Base-by-base conservation (phyloP, 352 stramenopile species). In the Phytophthora sp. region DNA sequence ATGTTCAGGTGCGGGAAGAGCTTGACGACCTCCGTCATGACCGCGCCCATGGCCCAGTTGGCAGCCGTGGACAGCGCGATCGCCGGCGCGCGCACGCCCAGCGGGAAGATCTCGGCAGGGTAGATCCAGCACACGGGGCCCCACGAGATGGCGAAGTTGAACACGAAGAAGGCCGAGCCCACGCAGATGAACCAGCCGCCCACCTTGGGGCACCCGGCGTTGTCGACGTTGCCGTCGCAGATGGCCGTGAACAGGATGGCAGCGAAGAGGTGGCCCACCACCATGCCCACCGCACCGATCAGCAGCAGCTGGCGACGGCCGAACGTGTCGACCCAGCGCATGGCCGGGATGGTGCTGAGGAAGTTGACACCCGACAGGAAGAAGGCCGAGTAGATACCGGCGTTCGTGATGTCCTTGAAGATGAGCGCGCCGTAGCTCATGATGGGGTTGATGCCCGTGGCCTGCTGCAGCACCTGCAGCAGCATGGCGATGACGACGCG, bases 71-170 rank as follows among this genome's bases (percentile, higher is more conserved):
- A 54, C 80, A 83, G 30, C 70, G 58, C n/a, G n/a, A n/a, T n/a
- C n/a, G n/a, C n/a, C n/a, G n/a, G n/a, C n/a, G n/a, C n/a, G n/a
- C n/a, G n/a, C n/a, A n/a, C n/a, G n/a, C n/a, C n/a, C n/a, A n/a
- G n/a, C n/a, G n/a, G n/a, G n/a, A n/a, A n/a, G n/a, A n/a, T n/a
- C 66, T 79, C 72, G 27, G 66, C 51, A 8, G 73, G 73, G 50
- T 81, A 79, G 37, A 85, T 65, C 76, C 76, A 85, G 34, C 68
- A 39, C 17, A 81, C 53, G 26, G 79, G 74, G 13, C 69, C 67
- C 79, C 75, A 85, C 13, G 59, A 77, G n/a, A n/a, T n/a, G n/a
- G n/a, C n/a, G n/a, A n/a, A n/a, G n/a, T n/a, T n/a, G n/a, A n/a
- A n/a, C n/a, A n/a, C n/a, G n/a, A n/a, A n/a, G n/a, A n/a, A n/a